Evolutionary conservation across 2,329 filamentous ascomycete genomes (phyloP).

Genomic region (Cercospora sp.): DNA sequence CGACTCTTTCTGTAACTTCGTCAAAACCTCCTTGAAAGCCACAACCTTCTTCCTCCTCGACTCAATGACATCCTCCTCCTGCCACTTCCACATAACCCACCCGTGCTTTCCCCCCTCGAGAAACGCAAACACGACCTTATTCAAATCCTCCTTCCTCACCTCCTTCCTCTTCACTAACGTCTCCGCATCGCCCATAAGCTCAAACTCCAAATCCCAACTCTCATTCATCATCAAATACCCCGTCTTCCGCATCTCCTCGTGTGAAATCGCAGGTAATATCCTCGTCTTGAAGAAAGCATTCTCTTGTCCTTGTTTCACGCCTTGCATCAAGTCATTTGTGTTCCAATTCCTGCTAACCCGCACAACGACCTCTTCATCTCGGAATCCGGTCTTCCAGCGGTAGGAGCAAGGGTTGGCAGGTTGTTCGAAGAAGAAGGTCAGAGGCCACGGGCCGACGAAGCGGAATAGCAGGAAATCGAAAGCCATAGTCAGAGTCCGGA

Average conservation of each 20-base stretch:
- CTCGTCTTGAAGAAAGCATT: slow-evolving; percentile 60
- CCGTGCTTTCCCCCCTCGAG: slow-evolving; percentile 60
- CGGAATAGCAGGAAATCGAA: slow-evolving; percentile 65
- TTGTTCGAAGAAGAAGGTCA: slow-evolving; percentile 60
- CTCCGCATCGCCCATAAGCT: slow-evolving; percentile 73
- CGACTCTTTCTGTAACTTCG: slow-evolving; percentile 77
- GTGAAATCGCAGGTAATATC: slow-evolving; percentile 68
- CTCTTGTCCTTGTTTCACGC: slow-evolving; percentile 56
- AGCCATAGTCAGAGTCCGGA: slow-evolving; percentile 66
- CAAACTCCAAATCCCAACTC: slow-evolving; percentile 87
- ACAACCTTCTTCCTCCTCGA: slow-evolving; percentile 72
- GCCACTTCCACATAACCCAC: slow-evolving; percentile 57
- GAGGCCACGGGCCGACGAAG: slow-evolving; percentile 50
- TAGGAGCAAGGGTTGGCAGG: slow-evolving; percentile 67
- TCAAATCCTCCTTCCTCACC: slow-evolving; percentile 65
- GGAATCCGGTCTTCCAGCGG: slow-evolving; percentile 74
- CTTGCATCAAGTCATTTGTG: slow-evolving; percentile 55
- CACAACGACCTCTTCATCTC: slow-evolving; percentile 77
- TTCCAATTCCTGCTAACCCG: slow-evolving; percentile 76
- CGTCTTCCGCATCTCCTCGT: slow-evolving; percentile 72
- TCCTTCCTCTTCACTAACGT: slow-evolving; percentile 64
- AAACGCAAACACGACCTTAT: slow-evolving; percentile 68
- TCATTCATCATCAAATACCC: slow-evolving; percentile 83
- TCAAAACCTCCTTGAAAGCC: slow-evolving; percentile 74
- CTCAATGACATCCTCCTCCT: slow-evolving; percentile 56